phyloP scores from a whole-genome alignment of 1,284 basidiomycete genomes.

The Boletus chippewaensis region DNA sequence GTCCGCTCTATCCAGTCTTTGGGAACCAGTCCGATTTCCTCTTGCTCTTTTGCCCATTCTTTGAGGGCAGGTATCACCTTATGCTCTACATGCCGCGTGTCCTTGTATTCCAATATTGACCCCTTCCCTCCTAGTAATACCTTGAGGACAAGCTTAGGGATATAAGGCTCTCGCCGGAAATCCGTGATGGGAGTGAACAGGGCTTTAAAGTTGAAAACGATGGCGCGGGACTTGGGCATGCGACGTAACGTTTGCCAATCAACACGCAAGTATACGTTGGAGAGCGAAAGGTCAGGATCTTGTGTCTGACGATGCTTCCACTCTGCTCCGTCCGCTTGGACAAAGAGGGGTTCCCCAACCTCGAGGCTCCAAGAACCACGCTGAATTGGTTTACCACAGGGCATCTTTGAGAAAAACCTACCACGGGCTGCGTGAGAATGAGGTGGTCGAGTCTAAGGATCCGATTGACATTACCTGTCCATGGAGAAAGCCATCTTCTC shows the following conservation, averaged over 20 bases:
- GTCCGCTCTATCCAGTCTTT: constrained; percentile 43
- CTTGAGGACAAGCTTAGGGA: constrained; percentile 40
- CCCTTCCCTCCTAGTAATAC: constrained; percentile 37
- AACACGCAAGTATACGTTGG: constrained; percentile 42
- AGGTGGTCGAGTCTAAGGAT: background rate
- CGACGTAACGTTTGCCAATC: constrained; percentile 51
- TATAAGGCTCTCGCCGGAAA: constrained; percentile 41
- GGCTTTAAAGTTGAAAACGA: constrained; percentile 48
- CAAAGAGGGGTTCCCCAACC: constrained; percentile 41
- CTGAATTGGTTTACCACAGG: constrained; percentile 43
- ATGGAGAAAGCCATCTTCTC: constrained; percentile 44
- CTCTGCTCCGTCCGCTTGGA: constrained; percentile 35
- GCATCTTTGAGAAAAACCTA: constrained; percentile 44
- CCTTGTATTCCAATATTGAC: constrained; percentile 40
- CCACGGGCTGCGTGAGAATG: background rate
- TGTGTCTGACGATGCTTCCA: constrained; percentile 33
- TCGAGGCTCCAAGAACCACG: constrained; percentile 47
- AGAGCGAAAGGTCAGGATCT: constrained; percentile 32
- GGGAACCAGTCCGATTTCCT: constrained; percentile 40
- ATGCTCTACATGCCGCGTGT: constrained; percentile 37
- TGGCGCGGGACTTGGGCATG: constrained; percentile 40
- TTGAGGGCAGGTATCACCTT: constrained; percentile 40
- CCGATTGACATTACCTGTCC: constrained; percentile 36
- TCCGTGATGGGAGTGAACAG: constrained; percentile 43
- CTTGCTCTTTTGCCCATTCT: constrained; percentile 42